Base-by-base conservation (phyloP, 495 filamentous ascomycete genomes). In the Hyaloscypha finlandica region DNA sequence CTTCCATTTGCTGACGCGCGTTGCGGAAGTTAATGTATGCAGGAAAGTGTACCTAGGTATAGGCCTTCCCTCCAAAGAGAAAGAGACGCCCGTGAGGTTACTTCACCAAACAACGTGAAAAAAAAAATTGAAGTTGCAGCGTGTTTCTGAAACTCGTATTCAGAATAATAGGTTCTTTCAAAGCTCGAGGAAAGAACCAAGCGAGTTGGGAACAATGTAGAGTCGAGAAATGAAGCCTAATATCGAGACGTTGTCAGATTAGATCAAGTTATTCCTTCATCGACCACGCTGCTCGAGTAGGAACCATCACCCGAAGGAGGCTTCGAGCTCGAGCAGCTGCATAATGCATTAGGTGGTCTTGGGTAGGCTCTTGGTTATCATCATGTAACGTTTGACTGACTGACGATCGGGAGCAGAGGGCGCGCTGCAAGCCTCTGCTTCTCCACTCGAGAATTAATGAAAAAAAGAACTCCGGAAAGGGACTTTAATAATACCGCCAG, bases 211-310 rank as follows among this genome's bases (percentile, higher is more conserved):
- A 25, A 25, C 25, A 25, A 25, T 19, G 8, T 48, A 4, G 16
- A 48, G 11, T 19, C 42, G 16, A 48, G 42, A 48, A 48, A 48
- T 4, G 42, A 48, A 19, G 42, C 11, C 16, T 19, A 19, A 48
- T 6, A 48, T 4, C 9, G 42, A 19, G 42, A 48, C 53, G 53
- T 67, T 65, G 62, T 73, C 70, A 73, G 70, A 73, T 73, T 73
- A 73, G 70, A 73, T 73, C 70, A 73, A 73, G 70, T 73, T 66
- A 37, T 48, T 68, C 67, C 68, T 45, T 70, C 70, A 73, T 66
- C 45, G 62, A 70, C 53, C 70, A 63, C 60, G 45, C 63, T 31
- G 37, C 37, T 52, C 55, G 54, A 55, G 67, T 58, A 70, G 70
- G 35, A 73, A 73, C 70, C 70, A 63, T 52, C 20, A 32, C 63